Conservation (phyloP, 2,329 filamentous ascomycete species). For the Bimuria novae-zelandiae region DNA sequence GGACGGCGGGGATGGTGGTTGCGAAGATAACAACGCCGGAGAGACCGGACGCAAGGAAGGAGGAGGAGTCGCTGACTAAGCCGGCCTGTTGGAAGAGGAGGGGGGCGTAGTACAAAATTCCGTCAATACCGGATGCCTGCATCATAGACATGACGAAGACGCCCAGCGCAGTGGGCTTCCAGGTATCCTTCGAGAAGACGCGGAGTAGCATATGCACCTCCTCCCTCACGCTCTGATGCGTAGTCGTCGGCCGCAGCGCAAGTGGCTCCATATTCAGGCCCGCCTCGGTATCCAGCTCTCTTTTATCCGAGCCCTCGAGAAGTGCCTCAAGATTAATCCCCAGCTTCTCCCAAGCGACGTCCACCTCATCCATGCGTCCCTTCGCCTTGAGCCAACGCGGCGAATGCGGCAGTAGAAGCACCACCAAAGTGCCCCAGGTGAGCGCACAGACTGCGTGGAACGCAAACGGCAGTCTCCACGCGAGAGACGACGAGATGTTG, state of each 20-base stretch:
- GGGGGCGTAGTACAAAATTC: conserved; percentile 66
- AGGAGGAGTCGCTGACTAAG: conserved; percentile 54
- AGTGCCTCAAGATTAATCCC: conserved; percentile 6
- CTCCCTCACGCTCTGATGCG: not conserved
- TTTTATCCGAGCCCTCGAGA: conserved; percentile 5
- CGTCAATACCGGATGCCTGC: conserved; percentile 67
- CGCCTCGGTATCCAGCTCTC: conserved; percentile 5
- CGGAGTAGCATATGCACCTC: conserved; percentile 21
- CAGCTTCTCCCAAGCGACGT: conserved; percentile 13
- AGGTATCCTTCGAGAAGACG: conserved; percentile 27
- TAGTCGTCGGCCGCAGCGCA: not conserved
- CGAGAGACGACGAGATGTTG: conserved; percentile 49
- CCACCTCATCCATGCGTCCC: conserved; percentile 10
- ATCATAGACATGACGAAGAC: conserved; percentile 64
- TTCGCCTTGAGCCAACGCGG: conserved; percentile 25
- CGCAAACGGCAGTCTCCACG: conserved; percentile 63
- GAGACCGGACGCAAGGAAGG: conserved; percentile 65
- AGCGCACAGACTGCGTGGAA: conserved; percentile 49
- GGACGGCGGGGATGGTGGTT: conserved; percentile 59
- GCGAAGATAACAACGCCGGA: conserved; percentile 63
- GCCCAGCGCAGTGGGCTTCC: conserved; percentile 44
- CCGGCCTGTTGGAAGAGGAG: conserved; percentile 63
- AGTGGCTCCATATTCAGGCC: conserved; percentile 24
- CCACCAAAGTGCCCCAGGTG: not conserved
- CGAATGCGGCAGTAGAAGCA: conserved; percentile 15